phyloP scores from a whole-genome alignment of 2,329 filamentous ascomycete genomes.

The Cladosporium halotolerans region DNA sequence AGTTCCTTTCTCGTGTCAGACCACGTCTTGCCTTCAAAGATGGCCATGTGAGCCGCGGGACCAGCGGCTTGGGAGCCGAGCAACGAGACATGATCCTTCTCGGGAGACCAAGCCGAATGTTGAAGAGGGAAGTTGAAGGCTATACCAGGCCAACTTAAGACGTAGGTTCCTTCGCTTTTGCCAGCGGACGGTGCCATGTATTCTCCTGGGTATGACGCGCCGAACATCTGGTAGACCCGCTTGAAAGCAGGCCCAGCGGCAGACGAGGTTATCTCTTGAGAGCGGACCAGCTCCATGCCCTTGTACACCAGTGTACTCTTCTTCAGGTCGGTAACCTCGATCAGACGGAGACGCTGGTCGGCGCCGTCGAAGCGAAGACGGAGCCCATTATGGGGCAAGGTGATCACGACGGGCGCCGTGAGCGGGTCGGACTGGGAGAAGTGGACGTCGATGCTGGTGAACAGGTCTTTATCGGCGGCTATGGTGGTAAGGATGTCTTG shows the following conservation, averaged over 20 bases:
- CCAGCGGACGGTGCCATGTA: slow-evolving; percentile 62
- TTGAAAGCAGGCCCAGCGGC: slow-evolving; percentile 25
- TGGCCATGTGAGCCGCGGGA: slow-evolving; percentile 76
- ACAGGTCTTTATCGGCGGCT: slow-evolving; percentile 78
- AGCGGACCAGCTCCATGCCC: slow-evolving; percentile 69
- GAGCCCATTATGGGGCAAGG: slow-evolving; percentile 77
- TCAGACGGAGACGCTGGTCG: slow-evolving; percentile 82
- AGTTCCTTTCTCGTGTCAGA: slow-evolving; percentile 69
- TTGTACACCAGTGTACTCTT: slow-evolving; percentile 81
- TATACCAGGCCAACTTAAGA: slow-evolving; percentile 89
- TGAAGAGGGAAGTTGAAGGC: slow-evolving; percentile 85
- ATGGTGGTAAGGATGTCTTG: slow-evolving; percentile 83
- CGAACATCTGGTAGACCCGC: slow-evolving; percentile 79
- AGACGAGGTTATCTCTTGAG: slow-evolving; percentile 34
- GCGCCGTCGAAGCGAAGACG: slow-evolving; percentile 88
- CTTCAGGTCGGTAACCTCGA: slow-evolving; percentile 86
- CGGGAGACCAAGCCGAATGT: slow-evolving; percentile 65
- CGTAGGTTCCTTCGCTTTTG: slow-evolving; percentile 64
- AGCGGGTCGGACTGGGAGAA: slow-evolving; percentile 74
- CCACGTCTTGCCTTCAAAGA: slow-evolving; percentile 90
- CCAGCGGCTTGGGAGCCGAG: slow-evolving; percentile 72
- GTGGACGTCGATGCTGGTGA: slow-evolving; percentile 74
- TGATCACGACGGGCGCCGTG: slow-evolving; percentile 65
- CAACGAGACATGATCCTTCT: slow-evolving; percentile 76
- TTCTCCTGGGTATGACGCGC: slow-evolving; percentile 89